phyloP scores from a whole-genome alignment of 305 asterid genomes.

The Andrographis paniculata region DNA sequence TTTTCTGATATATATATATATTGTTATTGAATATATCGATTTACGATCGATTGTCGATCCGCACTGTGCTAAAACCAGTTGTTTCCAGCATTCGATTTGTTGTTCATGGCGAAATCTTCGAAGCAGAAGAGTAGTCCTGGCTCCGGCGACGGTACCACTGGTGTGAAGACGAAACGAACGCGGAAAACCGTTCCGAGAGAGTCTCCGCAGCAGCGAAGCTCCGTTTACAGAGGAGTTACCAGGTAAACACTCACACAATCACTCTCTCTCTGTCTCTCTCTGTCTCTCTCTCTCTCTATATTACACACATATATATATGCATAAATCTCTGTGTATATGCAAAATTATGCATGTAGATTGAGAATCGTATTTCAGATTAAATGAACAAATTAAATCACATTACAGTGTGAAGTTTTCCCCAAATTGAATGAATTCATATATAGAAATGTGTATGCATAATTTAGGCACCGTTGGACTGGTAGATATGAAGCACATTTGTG shows the following conservation, averaged over 20 bases:
- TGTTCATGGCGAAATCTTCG: conserved; percentile 61
- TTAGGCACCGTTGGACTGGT: conserved; percentile 95
- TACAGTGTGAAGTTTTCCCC: no score
- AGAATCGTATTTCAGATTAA: no score
- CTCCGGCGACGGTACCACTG: conserved; percentile 1
- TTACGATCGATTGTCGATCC: no score
- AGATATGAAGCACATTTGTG: conserved; percentile 93
- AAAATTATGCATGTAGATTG: neutral
- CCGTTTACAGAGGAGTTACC: conserved; percentile 84
- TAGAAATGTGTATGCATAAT: neutral
- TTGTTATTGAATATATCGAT: no score
- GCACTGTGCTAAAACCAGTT: neutral
- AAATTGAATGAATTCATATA: no score
- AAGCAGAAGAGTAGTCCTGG: conserved; percentile 25
- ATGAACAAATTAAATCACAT: no score
- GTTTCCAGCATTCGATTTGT: neutral
- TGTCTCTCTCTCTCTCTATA: no score
- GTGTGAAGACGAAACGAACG: conserved; percentile 34
- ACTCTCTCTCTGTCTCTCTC: no score
- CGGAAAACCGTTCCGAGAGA: conserved; percentile 70
- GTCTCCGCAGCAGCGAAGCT: conserved; percentile 80
- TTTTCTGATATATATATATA: no score
- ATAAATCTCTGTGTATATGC: conserved; percentile 4
- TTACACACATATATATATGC: neutral
- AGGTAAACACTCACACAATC: no score